Percentiles rank a stretch among this genome's conserved stretches.
These are phyloP conservation scores for Erythrophleum ivorense DNA, from an alignment of 331 rosid species.

Conservation along the genomic window DNA sequence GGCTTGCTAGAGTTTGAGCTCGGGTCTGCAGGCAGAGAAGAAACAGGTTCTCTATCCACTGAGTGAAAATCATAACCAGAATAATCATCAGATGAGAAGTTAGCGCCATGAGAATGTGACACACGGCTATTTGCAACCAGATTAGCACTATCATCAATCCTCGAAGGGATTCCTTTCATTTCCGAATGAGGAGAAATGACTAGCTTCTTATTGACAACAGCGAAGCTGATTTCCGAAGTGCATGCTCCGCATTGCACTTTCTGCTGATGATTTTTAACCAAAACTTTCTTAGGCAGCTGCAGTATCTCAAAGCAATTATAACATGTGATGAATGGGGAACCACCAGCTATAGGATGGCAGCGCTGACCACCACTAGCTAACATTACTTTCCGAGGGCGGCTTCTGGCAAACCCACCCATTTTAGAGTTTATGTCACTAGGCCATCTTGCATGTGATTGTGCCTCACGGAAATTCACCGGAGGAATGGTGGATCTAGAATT, in stretches of 20 bases:
- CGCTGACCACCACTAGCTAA: constrained; percentile 52
- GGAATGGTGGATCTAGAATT: constrained; percentile 58
- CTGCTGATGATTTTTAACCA: constrained; percentile 57
- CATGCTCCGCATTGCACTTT: constrained; percentile 87
- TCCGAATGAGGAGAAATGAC: constrained; percentile 60
- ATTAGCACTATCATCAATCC: constrained; percentile 42
- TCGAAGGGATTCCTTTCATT: constrained; percentile 44
- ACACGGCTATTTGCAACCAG: constrained; percentile 47
- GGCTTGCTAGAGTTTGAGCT: constrained; percentile 60
- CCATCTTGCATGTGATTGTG: constrained; percentile 65
- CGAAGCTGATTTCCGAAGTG: constrained; percentile 62
- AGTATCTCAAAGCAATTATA: constrained; percentile 81
- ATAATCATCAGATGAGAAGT: constrained; percentile 92
- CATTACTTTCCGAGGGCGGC: constrained; percentile 60
- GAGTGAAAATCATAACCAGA: constrained; percentile 87
- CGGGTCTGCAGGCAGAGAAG: constrained; percentile 45
- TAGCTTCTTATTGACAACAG: constrained; percentile 62
- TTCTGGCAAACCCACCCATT: constrained; percentile 46
- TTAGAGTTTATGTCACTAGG: constrained; percentile 60
- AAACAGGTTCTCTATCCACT: constrained; percentile 72
- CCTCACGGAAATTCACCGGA: constrained; percentile 49
- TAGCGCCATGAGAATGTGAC: constrained; percentile 53
- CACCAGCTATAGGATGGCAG: constrained; percentile 76
- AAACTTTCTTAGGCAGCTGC: constrained; percentile 76
- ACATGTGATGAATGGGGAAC: constrained; percentile 90